A percentile compares a stretch with the other conserved stretches of the same genome.
Conservation (phyloP, 108 stramenopile genomes). For the Nitzschia sp. region DNA sequence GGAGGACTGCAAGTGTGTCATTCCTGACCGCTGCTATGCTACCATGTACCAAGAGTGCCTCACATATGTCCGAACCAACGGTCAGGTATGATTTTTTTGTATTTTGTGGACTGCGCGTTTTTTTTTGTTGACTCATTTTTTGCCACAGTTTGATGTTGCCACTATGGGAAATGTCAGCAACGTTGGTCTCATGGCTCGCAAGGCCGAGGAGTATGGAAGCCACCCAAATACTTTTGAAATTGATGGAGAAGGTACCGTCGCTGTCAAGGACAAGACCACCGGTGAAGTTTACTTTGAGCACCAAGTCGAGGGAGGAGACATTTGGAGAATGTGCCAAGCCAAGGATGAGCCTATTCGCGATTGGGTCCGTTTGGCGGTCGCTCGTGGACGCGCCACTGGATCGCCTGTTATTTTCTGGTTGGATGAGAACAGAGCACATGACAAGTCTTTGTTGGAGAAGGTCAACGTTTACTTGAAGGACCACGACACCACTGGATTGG, state of each 20-base stretch:
- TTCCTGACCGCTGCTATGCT: conserved; percentile 90
- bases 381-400: conserved; percentile 78
- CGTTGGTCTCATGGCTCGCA: conserved; percentile 91
- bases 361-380: conserved; percentile 89
- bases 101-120: neutral
- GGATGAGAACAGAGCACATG: conserved; percentile 88
- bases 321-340: conserved; percentile 94
- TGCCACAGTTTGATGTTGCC: conserved; percentile 62
- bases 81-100: conserved; percentile 55
- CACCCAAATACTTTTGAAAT: conserved; percentile 94
- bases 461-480: conserved; percentile 85
- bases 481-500: conserved; percentile 81
- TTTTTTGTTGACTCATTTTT: neutral
- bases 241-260: conserved; percentile 60
- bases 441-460: conserved; percentile 77
- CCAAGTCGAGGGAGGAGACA: conserved; percentile 80
- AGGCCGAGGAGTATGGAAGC: conserved; percentile 93
- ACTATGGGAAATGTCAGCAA: conserved; percentile 68
- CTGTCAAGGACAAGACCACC: conserved; percentile 74
- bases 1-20: conserved; percentile 91
- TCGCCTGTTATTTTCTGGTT: conserved; percentile 88
- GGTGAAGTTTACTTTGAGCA: conserved; percentile 79
- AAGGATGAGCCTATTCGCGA: conserved; percentile 90
- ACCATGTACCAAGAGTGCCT: conserved; percentile 90
- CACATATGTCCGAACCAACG: conserved; percentile 79